A percentile compares a stretch with the other conserved stretches of the same genome.
phyloP scores from a whole-genome alignment of 1,284 basidiomycete genomes.

The Irpex sp. region DNA sequence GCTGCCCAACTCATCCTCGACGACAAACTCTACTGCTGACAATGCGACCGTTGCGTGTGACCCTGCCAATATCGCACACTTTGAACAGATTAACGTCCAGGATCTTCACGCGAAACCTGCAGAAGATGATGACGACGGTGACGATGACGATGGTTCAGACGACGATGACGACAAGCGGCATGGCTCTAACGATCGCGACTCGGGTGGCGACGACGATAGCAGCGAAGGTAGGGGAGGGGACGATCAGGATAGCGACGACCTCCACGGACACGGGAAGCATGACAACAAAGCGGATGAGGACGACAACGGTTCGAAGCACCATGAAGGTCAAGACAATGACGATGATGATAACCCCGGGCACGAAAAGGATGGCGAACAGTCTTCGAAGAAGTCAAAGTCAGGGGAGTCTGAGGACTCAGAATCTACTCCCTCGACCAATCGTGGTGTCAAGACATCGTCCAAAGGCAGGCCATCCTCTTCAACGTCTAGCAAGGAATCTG shows the following conservation, averaged over 20 bases:
- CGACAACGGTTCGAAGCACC: background rate
- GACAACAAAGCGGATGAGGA: background rate
- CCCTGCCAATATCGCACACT: background rate
- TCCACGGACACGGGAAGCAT: background rate
- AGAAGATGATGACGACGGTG: conserved; percentile 5
- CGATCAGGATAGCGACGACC: background rate
- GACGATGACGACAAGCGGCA: background rate
- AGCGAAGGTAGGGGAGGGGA: background rate
- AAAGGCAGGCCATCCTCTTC: background rate
- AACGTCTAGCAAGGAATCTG: background rate
- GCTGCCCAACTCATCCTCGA: background rate
- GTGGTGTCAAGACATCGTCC: background rate
- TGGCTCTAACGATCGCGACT: background rate
- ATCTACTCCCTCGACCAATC: background rate
- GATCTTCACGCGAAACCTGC: background rate
- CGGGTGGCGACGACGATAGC: conserved; percentile 1
- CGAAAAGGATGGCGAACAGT: background rate
- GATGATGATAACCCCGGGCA: background rate
- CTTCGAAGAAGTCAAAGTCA: background rate
- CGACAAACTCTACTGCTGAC: background rate
- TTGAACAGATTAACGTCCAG: background rate
- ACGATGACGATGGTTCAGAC: background rate
- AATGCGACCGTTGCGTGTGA: background rate
- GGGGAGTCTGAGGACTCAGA: background rate
- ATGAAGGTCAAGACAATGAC: conserved; percentile 1